Evolutionary conservation across 208 protist genomes (phyloP), one percentile per base, ranked within the genome.

Genomic region (Crithidia expoeki): DNA sequence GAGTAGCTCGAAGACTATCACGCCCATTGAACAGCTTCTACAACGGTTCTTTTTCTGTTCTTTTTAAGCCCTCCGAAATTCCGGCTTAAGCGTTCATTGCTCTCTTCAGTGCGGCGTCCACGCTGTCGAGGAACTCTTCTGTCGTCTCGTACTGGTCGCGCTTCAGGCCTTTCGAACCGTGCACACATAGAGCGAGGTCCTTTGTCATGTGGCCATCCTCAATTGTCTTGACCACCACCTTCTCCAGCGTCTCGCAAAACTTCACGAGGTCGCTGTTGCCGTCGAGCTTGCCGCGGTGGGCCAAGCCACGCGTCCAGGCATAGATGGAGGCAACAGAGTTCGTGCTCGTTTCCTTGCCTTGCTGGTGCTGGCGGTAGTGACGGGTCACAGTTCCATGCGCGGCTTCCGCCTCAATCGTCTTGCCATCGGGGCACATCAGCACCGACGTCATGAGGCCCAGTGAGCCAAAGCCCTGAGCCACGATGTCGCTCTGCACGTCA

Each of bases 301-400:
- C 68, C 19, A 99, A 83, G 52, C 97, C 98, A 60, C 98, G 89
- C 14, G 97, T 97, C 98, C 98, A 99, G 40, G 98, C 98, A 74
- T 98, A 99, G 76, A 99, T 99, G 42, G 95, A 98, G 36, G 98
- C 98, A 49, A 99, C 94, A 12, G 98, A 94, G 89, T 99, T 99
- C 50, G 98, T 99, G 57, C 91, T 98, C 44, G 98, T 99, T 69
- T 97, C 92, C 78, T 98, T 84, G 67, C 97, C 96, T 76, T 98
- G 81, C 84, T 99, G 97, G 76, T 98, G 86, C 71, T 97, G 74
- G 80, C 98, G 94, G 84, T 97, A 99, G 86, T 99, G 98, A 59
- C 98, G 87, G 10, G 98, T 99, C 40, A 99, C 98, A 28, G 98
- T 99, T 76, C 98, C 98, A 84, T 99, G 98, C 4, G 98, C 97